Percentiles rank a stretch among this genome's conserved stretches.
These are phyloP conservation scores for Colletotrichum kahawae DNA, from an alignment of 2,329 filamentous ascomycete genomes.

Conservation along the genomic window DNA sequence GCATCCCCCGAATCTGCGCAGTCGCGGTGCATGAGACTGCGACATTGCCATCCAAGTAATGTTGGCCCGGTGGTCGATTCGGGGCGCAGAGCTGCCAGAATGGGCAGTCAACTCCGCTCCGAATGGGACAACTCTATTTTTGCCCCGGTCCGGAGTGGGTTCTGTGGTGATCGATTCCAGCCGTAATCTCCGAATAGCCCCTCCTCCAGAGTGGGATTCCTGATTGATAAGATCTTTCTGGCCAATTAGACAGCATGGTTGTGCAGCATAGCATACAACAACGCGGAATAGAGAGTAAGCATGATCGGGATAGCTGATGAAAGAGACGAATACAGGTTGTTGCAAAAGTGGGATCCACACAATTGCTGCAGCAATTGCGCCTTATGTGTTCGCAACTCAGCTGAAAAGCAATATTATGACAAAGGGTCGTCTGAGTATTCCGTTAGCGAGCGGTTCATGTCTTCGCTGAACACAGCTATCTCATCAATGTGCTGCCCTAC, in stretches of 20 bases:
- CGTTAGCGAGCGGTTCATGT: fast-evolving
- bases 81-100: background rate
- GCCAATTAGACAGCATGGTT: background rate
- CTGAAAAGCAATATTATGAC: background rate
- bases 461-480: background rate
- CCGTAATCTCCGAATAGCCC: background rate
- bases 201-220: background rate
- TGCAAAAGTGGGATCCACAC: too few relatives aligned
- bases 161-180: background rate
- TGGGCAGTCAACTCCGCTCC: background rate
- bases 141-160: background rate
- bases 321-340: background rate
- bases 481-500: fast-evolving
- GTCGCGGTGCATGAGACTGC: background rate
- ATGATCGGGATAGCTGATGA: background rate
- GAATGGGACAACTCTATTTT: background rate
- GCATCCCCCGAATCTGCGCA: background rate
- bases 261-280: background rate
- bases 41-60: background rate
- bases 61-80: background rate
- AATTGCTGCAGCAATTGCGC: too few relatives aligned
- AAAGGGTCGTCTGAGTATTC: background rate
- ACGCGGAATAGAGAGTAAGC: background rate
- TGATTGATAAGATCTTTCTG: background rate
- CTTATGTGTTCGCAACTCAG: background rate